Conservation (phyloP, 225 moss, liverwort and hornwort genomes). For the Sphagnum tenellum region DNA sequence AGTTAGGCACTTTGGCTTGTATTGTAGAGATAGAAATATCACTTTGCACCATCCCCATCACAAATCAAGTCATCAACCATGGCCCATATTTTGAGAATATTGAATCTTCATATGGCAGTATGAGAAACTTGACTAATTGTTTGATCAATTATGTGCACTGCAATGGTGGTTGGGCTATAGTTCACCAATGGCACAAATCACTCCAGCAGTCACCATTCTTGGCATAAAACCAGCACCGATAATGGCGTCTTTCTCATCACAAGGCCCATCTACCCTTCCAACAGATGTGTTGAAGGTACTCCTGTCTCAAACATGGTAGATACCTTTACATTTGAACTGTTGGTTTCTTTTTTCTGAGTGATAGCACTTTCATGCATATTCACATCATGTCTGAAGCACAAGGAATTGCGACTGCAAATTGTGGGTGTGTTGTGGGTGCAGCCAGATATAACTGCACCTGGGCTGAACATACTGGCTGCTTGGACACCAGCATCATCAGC, state of each 20-base stretch:
- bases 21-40: too few species aligned
- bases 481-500: conserved; percentile 29
- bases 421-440: conserved; percentile 8
- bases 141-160: too few species aligned
- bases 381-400: neutral
- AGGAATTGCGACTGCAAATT: neutral
- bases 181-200: too few species aligned
- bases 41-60: too few species aligned
- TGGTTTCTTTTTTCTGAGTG: neutral
- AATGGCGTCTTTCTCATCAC: conserved; percentile 8
- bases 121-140: too few species aligned
- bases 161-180: too few species aligned
- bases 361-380: neutral
- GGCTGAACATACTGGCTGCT: conserved; percentile 61
- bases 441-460: conserved; percentile 71
- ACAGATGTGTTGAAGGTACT: conserved; percentile 19
- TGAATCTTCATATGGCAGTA: too few species aligned
- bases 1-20: too few species aligned
- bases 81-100: too few species aligned
- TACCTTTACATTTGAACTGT: neutral
- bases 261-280: conserved; percentile 9
- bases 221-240: conserved; percentile 1
- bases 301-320: neutral
- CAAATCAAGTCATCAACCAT: too few species aligned
- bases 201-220: neutral